Evolutionary conservation across 805 yeast genomes (phyloP).

Genomic region (Brettanomyces bruxellensis): DNA sequence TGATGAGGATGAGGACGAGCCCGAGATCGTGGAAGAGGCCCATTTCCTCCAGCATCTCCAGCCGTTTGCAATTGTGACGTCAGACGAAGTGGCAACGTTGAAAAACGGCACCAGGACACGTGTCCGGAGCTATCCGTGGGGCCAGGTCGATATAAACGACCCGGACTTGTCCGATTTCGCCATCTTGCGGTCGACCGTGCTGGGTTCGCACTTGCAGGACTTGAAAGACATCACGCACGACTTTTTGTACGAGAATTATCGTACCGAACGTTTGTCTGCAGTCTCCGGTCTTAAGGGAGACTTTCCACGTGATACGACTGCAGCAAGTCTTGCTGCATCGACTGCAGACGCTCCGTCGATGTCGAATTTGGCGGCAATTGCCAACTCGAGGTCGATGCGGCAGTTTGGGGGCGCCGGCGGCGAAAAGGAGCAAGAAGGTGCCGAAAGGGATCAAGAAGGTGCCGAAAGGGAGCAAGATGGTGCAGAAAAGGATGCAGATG

Average conservation of each 20-base stretch:
- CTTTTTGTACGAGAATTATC: constrained; percentile 51
- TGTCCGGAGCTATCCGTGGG: constrained; percentile 75
- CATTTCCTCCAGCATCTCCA: constrained; percentile 51
- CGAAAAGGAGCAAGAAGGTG: not conserved
- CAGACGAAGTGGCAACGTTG: constrained; percentile 47
- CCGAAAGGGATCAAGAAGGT: not conserved
- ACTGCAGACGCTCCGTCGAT: constrained; percentile 40
- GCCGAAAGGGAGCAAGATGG: not conserved
- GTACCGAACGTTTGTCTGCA: constrained; percentile 53
- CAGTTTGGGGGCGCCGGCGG: constrained; percentile 1
- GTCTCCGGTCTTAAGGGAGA: constrained; percentile 36
- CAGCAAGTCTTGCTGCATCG: constrained; percentile 11
- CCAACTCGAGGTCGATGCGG: constrained; percentile 26
- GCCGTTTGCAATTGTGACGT: constrained; percentile 67
- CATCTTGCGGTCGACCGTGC: constrained; percentile 41
- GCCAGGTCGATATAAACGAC: constrained; percentile 46
- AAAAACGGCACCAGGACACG: constrained; percentile 41
- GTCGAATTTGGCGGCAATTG: constrained; percentile 51
- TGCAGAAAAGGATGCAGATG: constrained; percentile 1
- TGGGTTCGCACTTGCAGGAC: constrained; percentile 56
- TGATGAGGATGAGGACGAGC: constrained; percentile 67
- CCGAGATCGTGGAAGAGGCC: constrained; percentile 62
- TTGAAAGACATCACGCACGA: constrained; percentile 59
- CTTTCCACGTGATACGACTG: constrained; percentile 12
- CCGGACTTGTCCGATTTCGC: constrained; percentile 45